These are phyloP conservation scores for Globisporangium abappressorium DNA, from an alignment of 352 stramenopile species.

Conservation along the genomic window DNA sequence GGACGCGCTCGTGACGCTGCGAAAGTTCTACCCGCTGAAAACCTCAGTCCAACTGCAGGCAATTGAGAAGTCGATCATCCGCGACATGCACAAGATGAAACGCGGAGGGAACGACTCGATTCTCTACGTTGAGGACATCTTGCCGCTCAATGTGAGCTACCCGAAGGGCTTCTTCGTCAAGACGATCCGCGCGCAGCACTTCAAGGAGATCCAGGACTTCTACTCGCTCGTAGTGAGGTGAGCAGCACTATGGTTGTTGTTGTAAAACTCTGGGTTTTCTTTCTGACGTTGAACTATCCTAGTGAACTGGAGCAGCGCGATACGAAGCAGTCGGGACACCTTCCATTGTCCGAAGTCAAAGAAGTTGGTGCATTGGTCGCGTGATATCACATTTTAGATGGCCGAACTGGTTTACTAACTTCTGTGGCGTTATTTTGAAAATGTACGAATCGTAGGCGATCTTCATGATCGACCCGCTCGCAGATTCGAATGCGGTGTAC, in stretches of 20 bases:
- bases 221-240: conserved; percentile 55
- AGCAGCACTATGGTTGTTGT: conserved; percentile 9
- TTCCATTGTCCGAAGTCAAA: conserved; percentile 38
- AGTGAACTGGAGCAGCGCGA: conserved; percentile 66
- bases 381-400: not conserved
- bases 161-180: conserved; percentile 74
- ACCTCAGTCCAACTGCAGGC: conserved; percentile 65
- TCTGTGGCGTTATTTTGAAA: not conserved
- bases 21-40: conserved; percentile 81
- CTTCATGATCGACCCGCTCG: conserved; percentile 47
- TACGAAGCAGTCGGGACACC: conserved; percentile 32
- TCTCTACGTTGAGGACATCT: conserved; percentile 71
- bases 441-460: conserved; percentile 27
- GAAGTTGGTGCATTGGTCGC: conserved; percentile 10
- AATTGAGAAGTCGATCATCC: conserved; percentile 74
- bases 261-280: not conserved
- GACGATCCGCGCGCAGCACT: conserved; percentile 75
- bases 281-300: not conserved
- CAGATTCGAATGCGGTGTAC: conserved; percentile 29
- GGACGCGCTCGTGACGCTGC: conserved; percentile 63
- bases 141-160: conserved; percentile 44
- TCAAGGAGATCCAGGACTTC: conserved; percentile 83
- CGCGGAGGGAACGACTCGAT: conserved; percentile 65
- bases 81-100: conserved; percentile 80
- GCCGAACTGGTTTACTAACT: too few species aligned